Percentiles rank a stretch among this genome's conserved stretches.
These are phyloP conservation scores for Trametes punicea DNA, from an alignment of 768 basidiomycete genomes.

Conservation along the genomic window DNA sequence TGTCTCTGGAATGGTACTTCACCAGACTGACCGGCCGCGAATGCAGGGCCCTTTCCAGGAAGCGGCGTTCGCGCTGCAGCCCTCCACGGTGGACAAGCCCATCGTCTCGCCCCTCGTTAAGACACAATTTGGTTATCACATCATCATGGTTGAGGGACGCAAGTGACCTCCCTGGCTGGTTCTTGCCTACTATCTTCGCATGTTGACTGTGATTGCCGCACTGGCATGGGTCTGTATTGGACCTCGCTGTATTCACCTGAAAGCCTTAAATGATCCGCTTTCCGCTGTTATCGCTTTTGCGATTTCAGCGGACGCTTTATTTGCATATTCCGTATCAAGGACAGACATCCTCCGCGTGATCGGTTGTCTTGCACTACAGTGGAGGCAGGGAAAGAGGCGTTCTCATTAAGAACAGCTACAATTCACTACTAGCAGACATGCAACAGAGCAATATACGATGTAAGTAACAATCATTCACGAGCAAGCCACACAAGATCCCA, in stretches of 20 bases:
- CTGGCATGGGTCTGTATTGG: background rate
- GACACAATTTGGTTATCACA: constrained; percentile 82
- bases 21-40: background rate
- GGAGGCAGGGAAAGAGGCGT: background rate
- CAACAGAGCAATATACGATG: background rate
- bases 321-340: too few relatives aligned
- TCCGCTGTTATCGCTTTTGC: too few relatives aligned
- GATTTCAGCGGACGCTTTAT: too few relatives aligned
- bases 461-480: background rate
- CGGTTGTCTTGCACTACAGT: too few relatives aligned
- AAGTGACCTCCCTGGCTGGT: constrained; percentile 37
- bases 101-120: constrained; percentile 70
- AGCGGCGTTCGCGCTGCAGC: constrained; percentile 77
- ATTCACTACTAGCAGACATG: constrained; percentile 3
- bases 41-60: constrained; percentile 73
- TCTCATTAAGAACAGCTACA: background rate
- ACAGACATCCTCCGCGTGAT: too few relatives aligned
- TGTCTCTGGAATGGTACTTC: background rate
- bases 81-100: constrained; percentile 81
- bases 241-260: too few relatives aligned
- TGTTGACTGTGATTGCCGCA: background rate
- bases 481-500: background rate
- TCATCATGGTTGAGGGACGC: constrained; percentile 89
- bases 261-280: too few relatives aligned
- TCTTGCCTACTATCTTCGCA: too few relatives aligned